These are phyloP conservation scores for Ogataea wickerhamii DNA, from an alignment of 805 yeast genomes.

Conservation along the genomic window DNA sequence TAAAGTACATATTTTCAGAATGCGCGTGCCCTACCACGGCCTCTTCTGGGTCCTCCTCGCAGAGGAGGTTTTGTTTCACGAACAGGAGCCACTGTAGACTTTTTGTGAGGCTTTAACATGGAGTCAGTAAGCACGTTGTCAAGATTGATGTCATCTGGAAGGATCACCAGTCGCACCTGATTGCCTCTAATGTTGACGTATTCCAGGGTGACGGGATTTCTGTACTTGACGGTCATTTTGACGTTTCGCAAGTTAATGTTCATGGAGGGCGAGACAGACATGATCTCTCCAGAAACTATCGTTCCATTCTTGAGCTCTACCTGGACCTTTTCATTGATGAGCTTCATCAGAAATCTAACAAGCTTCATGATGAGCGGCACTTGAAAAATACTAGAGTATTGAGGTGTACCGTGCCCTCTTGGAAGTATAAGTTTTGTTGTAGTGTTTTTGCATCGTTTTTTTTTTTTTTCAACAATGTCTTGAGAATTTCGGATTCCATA, in stretches of 20 bases:
- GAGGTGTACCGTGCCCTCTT: too few relatives aligned
- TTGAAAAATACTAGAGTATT: too few relatives aligned
- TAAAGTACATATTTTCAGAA: constrained; percentile 16
- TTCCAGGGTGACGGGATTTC: constrained; percentile 68
- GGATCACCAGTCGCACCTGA: constrained; percentile 74
- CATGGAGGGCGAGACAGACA: constrained; percentile 88
- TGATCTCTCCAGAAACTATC: constrained; percentile 75
- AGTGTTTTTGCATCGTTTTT: too few relatives aligned
- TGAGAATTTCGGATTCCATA: too few relatives aligned
- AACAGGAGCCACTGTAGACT: constrained; percentile 42
- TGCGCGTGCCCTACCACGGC: constrained; percentile 32
- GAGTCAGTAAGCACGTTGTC: constrained; percentile 58
- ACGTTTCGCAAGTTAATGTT: constrained; percentile 79
- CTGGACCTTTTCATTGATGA: constrained; percentile 81
- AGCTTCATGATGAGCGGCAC: constrained; percentile 68
- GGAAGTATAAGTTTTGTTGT: too few relatives aligned
- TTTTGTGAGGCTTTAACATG: constrained; percentile 37
- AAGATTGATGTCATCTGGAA: constrained; percentile 83
- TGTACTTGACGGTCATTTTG: constrained; percentile 67
- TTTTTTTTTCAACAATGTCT: too few relatives aligned
- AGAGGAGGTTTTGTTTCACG: constrained; percentile 20
- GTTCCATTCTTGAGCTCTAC: constrained; percentile 92
- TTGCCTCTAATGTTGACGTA: constrained; percentile 85
- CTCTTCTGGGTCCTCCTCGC: constrained; percentile 26
- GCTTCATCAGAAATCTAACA: constrained; percentile 76